Base-by-base conservation (phyloP, 352 stramenopile species). In the Detonula confervacea region DNA sequence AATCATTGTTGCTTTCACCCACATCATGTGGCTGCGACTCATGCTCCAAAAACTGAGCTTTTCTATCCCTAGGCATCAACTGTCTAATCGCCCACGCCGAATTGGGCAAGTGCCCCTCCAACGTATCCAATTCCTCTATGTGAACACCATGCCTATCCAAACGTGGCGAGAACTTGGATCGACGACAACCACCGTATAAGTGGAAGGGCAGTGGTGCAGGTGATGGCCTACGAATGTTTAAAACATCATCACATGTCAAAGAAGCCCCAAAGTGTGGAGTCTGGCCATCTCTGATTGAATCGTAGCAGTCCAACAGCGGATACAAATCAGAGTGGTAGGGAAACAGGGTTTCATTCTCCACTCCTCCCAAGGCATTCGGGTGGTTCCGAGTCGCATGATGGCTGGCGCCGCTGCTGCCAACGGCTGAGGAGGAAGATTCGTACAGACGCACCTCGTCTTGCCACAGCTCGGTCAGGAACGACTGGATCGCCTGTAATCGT, bases 251-350 rank as follows among this genome's bases (percentile, higher is more conserved):
- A n/a, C n/a, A n/a, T n/a, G n/a, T n/a, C n/a, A n/a, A n/a, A n/a
- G n/a, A n/a, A n/a, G n/a, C n/a, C n/a, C n/a, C n/a, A n/a, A n/a
- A n/a, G n/a, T n/a, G n/a, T n/a, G n/a, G n/a, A n/a, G n/a, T n/a
- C n/a, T n/a, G n/a, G 7, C 72, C 42, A 6, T 63, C 63, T 8
- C 73, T 61, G 11, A 88, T 63, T 2, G 46, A 68, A 54, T 90
- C 77, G 47, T 88, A 90, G 39, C 71, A 83, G 22, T 88, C 77
- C 59, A 90, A 46, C 2, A 90, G 54, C 18, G 72, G 56, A 66
- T 90, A 90, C 2, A 81, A 69, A 20, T 73, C 47, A 18, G 29
- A 37, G 46, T 90, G 80, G 42, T 90, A 90, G 1, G 83, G 83
- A 60, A 84, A 90, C 22, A 87, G 37, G 4, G 46, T 55, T 46